Base-by-base conservation (phyloP, 2,329 filamentous ascomycete species). In the Fusarium hainanense region DNA sequence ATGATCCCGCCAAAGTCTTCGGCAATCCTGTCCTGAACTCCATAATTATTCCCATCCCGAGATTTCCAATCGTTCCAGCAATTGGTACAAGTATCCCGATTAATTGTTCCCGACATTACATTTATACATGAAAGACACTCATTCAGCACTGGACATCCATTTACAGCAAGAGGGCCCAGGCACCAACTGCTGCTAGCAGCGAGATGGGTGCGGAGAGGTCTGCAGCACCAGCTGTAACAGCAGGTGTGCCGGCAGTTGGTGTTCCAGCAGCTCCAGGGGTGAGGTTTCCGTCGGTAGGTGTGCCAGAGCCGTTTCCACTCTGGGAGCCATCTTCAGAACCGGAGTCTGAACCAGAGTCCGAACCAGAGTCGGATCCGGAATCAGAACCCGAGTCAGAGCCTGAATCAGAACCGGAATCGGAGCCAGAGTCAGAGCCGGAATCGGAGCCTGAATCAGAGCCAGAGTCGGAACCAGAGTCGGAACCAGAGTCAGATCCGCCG, bases 111-210 rank as follows among this genome's bases (percentile, higher is more conserved):
- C 44, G 57, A 57, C 54, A 46, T 65, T 47, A 46, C 54, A 20
- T 71, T 51, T 66, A 71, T 69, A 46, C 55, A 61, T 48, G 62
- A 51, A 57, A 63, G 50, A 59, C 46, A 48, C 27, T 30, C 43
- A 40, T 30, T 23, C 40, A 55, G 59, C 42, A 25, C 44, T 47
- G 20, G 41, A 42, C 21, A 25, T 28, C 40, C n/a, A 14, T 46
- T 68, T 77, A 79, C 65, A 79, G 60, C 41, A 78, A 77, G 72
- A 87, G 70, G 61, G 86, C 77, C 60, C 81, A 79, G 34, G 79
- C 80, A 57, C 77, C 84, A 34, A 85, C 63, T 63, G 76, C 81
- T 51, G 85, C 67, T 48, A 88, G 78, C 64, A 83, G 70, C 18
- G 81, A 78, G 74, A 77, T 77, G 27, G 85, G 81, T 10, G 80